Evolutionary conservation across 805 yeast genomes (phyloP).

Genomic region (Dipodascopsis uninucleata): DNA sequence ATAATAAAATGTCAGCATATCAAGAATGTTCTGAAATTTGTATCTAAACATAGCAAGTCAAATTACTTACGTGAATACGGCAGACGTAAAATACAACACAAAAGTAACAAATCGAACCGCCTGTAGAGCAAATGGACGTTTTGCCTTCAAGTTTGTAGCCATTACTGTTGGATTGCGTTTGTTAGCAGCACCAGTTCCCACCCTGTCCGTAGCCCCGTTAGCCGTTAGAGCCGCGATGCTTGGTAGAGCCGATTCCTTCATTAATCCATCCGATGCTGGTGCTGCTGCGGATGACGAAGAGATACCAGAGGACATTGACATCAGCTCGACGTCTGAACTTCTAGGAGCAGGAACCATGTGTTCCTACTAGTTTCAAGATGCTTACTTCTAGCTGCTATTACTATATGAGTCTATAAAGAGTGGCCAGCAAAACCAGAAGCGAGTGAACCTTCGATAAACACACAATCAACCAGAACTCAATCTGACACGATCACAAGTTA

Average conservation of each 20-base stretch:
- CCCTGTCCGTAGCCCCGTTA: too few species aligned
- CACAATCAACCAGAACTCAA: too few species aligned
- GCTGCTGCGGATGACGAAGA: slow-evolving; percentile 4
- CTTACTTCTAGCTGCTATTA: too few species aligned
- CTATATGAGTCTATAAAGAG: too few species aligned
- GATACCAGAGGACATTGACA: slow-evolving; percentile 7
- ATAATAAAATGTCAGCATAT: slow-evolving; percentile 1
- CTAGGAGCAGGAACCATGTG: too few species aligned
- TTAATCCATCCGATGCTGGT: not conserved
- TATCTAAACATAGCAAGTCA: not conserved
- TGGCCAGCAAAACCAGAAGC: too few species aligned
- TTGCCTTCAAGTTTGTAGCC: slow-evolving; percentile 6
- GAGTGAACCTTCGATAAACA: too few species aligned
- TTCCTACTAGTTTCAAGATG: too few species aligned
- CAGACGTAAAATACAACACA: slow-evolving; percentile 17
- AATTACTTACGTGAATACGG: slow-evolving; percentile 18
- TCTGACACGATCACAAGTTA: too few species aligned
- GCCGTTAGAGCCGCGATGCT: not conserved
- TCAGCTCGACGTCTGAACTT: slow-evolving; percentile 14
- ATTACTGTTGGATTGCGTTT: too few species aligned
- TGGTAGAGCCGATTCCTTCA: not conserved
- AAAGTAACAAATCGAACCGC: slow-evolving; percentile 19
- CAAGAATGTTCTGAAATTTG: not conserved
- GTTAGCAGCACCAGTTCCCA: too few species aligned
- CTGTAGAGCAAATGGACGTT: slow-evolving; percentile 14